Evolutionary conservation across 163 green algal genomes (phyloP), one percentile per base, ranked within the genome.

Genomic region (Scenedesmus sp.): DNA sequence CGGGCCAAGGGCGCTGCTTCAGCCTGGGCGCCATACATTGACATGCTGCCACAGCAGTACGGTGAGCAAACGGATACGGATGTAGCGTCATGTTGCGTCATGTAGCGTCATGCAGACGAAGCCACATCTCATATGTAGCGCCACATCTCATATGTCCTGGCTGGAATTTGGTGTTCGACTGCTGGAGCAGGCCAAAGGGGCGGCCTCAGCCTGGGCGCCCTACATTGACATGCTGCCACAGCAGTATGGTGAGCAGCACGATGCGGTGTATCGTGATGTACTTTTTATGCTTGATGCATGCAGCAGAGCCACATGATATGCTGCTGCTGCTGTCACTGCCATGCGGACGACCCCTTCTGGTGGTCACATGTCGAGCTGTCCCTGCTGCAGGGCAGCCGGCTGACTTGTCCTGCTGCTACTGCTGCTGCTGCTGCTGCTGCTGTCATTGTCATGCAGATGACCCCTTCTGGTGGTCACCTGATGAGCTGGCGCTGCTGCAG

Each of bases 401-500:
- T 54, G 26, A 76, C 3, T 73, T 20, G n/a, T 46, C 0, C 34
- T 46, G 34, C 34, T 46, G 34, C 34, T 46, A 26, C 20, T 87
- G 82, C 82, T 34, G 23, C 82, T 20, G 12, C 34, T 66, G 82
- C 82, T 66, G 82, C 82, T 66, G 55, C 82, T 88, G 56, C 56
- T 66, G 34, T 12, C 52, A 10, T 12, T 13, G 0, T 56, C 9
- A 34, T 64, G 52, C 86, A 90, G 86, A 90, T 46, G 86, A 90
- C 70, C 86, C 86, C 7, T 90, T 73, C 7, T 90, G 86, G 86
- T 90, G 86, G 86, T 3, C 6, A 0, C 9, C 15, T 0, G 4
- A 46, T 18, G 90, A 88, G 0, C 26, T 93, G 57, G 56, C 52
- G 26, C 67, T 93, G 26, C 90, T 93, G 26, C 70, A 60, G 26